Evolutionary conservation across 345 rosid species (phyloP), one percentile per base, ranked within the genome.

Genomic region (Eutrema japonicum): DNA sequence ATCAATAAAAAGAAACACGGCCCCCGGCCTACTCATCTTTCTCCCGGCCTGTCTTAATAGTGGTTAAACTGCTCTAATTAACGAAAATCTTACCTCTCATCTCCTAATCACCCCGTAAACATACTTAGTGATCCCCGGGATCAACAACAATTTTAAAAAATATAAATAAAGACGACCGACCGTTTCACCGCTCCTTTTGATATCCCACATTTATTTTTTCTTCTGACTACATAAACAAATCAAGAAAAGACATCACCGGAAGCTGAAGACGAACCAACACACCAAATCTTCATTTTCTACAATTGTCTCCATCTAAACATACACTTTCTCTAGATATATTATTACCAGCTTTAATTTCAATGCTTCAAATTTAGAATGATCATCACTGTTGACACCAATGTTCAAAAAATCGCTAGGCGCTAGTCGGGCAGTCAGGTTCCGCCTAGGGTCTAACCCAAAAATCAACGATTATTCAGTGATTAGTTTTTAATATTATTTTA

Each of bases 211-310:
- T 70, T 70, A 58, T 26, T 47, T 46, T 16, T 33, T 8, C 8
- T 45, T 4, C 4, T 38, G 5, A 66, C 4, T 12, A 52, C 47
- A 73, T 54, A 45, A 64, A 62, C 65, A 76, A 68, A 53, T 76
- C 26, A 58, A 3, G 48, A 33, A 63, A 32, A 73, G 46, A 50
- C 11, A 8, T 37, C 16, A 52, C 54, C 35, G 27, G 69, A 75
- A 68, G 69, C 74, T 22, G 74, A 52, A 75, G 79, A 67, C 68
- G 70, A 69, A 75, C 62, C 69, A 75, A 27, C 74, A 53, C 66
- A 45, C 54, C 51, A 54, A 51, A 53, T 54, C 64, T 68, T 76
- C 70, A 10, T 69, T 45, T 29, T 62, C 74, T 68, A 18, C 22
- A 4, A 3, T 52, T 75, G 56, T 68, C 69, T 68, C 73, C 68